These are phyloP conservation scores for Mediolabrus comicus DNA, from an alignment of 108 stramenopile species.

Conservation along the genomic window DNA sequence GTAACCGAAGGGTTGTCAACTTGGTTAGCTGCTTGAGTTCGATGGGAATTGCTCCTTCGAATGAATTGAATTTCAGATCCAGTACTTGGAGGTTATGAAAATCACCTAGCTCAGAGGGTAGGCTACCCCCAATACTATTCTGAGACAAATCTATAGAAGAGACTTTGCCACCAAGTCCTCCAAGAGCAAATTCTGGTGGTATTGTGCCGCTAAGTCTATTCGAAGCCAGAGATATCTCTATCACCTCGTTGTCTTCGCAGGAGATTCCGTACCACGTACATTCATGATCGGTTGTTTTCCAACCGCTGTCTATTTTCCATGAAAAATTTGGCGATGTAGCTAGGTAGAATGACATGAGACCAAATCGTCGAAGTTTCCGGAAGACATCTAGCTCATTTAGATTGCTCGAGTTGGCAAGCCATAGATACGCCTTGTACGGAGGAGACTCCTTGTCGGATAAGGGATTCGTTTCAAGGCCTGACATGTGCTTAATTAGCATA, in stretches of 20 bases:
- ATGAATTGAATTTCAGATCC: conserved; percentile 27
- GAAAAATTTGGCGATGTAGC: conserved; percentile 16
- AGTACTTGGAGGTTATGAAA: conserved; percentile 42
- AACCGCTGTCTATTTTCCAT: conserved; percentile 26
- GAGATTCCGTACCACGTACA: conserved; percentile 36
- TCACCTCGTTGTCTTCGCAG: conserved; percentile 22
- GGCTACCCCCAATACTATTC: conserved; percentile 28
- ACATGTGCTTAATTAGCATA: conserved; percentile 22
- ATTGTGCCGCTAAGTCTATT: conserved; percentile 38
- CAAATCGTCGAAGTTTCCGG: conserved; percentile 31
- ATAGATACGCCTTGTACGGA: conserved; percentile 24
- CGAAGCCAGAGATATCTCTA: conserved; percentile 23
- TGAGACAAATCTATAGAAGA: conserved; percentile 17
- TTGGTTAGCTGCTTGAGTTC: conserved; percentile 55
- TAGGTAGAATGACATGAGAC: conserved; percentile 21
- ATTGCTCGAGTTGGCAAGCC: conserved; percentile 21
- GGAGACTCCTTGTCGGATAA: conserved; percentile 2
- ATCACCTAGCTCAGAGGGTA: conserved; percentile 61
- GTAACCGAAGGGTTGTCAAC: conserved; percentile 45
- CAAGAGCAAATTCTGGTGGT: conserved; percentile 29
- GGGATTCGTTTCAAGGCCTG: conserved; percentile 20
- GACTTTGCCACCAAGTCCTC: conserved; percentile 29
- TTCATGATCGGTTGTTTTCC: conserved; percentile 28
- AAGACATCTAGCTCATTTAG: conserved; percentile 13
- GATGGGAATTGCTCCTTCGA: conserved; percentile 58